Conservation (phyloP, 768 basidiomycete genomes). For the Kwoniella bestiolae region DNA sequence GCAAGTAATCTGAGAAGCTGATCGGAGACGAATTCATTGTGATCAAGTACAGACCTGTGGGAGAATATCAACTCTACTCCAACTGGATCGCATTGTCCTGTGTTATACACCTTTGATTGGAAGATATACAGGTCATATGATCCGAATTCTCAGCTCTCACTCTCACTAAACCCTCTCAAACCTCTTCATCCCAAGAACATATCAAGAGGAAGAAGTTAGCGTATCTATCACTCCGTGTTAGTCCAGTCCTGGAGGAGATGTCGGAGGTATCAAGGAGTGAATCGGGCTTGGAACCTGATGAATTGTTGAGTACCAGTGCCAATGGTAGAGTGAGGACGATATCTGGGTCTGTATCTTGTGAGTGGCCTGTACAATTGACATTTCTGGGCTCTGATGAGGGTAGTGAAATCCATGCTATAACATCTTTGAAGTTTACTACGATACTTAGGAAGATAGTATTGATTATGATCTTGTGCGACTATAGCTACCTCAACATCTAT, state of each 20-base stretch:
- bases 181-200: neutral
- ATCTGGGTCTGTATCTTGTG: neutral
- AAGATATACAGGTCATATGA: neutral
- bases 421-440: too few relatives aligned
- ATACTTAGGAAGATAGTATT: neutral
- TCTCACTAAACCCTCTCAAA: neutral
- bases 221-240: neutral
- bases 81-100: too few relatives aligned
- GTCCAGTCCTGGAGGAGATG: neutral
- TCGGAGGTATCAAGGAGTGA: neutral
- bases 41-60: too few relatives aligned
- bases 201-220: neutral
- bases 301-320: too few relatives aligned
- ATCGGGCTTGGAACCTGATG: conserved; percentile 4
- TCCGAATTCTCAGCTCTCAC: too few relatives aligned
- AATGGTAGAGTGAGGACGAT: neutral
- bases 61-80: too few relatives aligned
- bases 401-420: too few relatives aligned
- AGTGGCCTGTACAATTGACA: neutral
- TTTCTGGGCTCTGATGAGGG: too few relatives aligned
- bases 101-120: too few relatives aligned
- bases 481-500: neutral
- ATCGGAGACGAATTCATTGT: too few relatives aligned
- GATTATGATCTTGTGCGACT: neutral
- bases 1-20: too few relatives aligned